Conservation (phyloP, 495 filamentous ascomycete species). For the Trichocladium uniseriatum region DNA sequence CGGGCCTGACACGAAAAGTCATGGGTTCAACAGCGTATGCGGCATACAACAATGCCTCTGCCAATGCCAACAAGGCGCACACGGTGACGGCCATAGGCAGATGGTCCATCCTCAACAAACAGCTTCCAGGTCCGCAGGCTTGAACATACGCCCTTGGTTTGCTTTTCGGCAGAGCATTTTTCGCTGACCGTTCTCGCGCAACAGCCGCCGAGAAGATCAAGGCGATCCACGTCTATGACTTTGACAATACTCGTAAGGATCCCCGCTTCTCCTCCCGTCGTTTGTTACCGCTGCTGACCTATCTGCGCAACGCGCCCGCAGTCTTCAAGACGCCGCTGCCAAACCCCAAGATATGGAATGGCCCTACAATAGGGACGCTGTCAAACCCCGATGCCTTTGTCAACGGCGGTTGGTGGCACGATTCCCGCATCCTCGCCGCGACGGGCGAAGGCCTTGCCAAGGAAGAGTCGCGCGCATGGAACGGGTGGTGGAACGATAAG, state of each 20-base stretch:
- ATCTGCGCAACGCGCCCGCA: slow-evolving; percentile 21
- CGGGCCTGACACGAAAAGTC: slow-evolving; percentile 10
- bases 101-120: slow-evolving; percentile 69
- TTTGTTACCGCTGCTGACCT: slow-evolving; percentile 3
- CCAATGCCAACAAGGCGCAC: slow-evolving; percentile 23
- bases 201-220: slow-evolving; percentile 58
- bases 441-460: slow-evolving; percentile 76
- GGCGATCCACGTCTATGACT: slow-evolving; percentile 90
- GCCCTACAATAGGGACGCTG: slow-evolving; percentile 62
- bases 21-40: slow-evolving; percentile 23
- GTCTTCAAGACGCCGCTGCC: slow-evolving; percentile 88
- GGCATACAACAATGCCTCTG: slow-evolving; percentile 20
- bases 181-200: slow-evolving; percentile 8
- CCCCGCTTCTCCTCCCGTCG: background rate
- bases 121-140: slow-evolving; percentile 43
- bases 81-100: slow-evolving; percentile 67
- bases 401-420: slow-evolving; percentile 97
- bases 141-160: too few species aligned
- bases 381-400: slow-evolving; percentile 65
- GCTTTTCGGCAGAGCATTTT: too few species aligned
- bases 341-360: slow-evolving; percentile 81
- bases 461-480: slow-evolving; percentile 78
- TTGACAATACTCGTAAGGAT: slow-evolving; percentile 83
- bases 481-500: slow-evolving; percentile 95
- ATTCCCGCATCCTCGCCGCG: slow-evolving; percentile 70